These are phyloP conservation scores for Talaromyces albobiverticillius DNA, from an alignment of 2,329 filamentous ascomycete genomes.

Conservation along the genomic window DNA sequence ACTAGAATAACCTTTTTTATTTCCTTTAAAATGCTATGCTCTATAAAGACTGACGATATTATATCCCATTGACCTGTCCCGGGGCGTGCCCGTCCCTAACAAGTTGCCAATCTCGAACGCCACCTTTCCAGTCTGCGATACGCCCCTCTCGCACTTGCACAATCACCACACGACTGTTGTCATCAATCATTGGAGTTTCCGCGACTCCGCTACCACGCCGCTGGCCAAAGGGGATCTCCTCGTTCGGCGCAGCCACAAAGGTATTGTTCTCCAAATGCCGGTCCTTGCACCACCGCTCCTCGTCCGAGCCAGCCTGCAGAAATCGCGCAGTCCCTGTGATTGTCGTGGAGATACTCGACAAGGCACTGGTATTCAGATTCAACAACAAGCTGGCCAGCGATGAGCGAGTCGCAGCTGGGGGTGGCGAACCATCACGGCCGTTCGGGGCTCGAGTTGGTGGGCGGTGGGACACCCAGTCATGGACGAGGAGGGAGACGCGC, in stretches of 20 bases:
- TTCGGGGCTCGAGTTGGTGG: slow-evolving; percentile 66
- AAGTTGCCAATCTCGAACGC: slow-evolving; percentile 72
- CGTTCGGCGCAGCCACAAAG: slow-evolving; percentile 57
- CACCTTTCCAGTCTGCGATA: slow-evolving; percentile 94
- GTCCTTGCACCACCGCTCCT: slow-evolving; percentile 80
- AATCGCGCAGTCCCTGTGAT: slow-evolving; percentile 85
- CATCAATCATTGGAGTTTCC: slow-evolving; percentile 59
- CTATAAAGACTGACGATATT: not conserved
- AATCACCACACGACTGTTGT: slow-evolving; percentile 82
- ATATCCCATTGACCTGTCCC: slow-evolving; percentile 28
- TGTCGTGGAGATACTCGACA: slow-evolving; percentile 86
- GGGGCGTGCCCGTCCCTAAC: slow-evolving; percentile 30
- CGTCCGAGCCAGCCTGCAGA: slow-evolving; percentile 68
- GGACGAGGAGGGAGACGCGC: slow-evolving; percentile 87
- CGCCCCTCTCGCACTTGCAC: slow-evolving; percentile 81
- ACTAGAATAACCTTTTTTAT: not conserved
- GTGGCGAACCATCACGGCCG: slow-evolving; percentile 59
- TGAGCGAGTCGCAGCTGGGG: slow-evolving; percentile 61
- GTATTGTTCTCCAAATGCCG: slow-evolving; percentile 90
- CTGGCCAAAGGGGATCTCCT: slow-evolving; percentile 47
- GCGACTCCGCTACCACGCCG: slow-evolving; percentile 26
- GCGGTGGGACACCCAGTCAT: slow-evolving; percentile 95
- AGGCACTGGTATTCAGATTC: slow-evolving; percentile 84
- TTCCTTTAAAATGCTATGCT: not conserved
- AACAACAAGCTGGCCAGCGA: slow-evolving; percentile 79